These are phyloP conservation scores for Nemania sp. DNA, from an alignment of 2,329 filamentous ascomycete species.

Conservation along the genomic window DNA sequence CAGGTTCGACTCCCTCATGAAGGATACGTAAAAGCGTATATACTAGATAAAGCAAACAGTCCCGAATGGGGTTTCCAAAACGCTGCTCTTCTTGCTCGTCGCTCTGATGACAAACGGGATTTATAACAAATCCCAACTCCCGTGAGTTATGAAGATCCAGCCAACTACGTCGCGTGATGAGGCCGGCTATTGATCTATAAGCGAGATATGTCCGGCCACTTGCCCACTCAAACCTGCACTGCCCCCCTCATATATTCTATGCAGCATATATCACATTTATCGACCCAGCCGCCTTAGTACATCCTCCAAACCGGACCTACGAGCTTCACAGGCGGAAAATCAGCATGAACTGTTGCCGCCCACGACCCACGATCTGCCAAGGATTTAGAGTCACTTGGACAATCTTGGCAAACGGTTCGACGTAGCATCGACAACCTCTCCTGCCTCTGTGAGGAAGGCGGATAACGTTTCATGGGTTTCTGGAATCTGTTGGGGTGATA, in stretches of 20 bases:
- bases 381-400: conserved; percentile 9
- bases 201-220: not conserved
- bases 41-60: not conserved
- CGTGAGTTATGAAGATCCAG: not conserved
- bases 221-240: not conserved
- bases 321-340: not conserved
- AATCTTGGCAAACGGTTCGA: not conserved
- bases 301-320: not conserved
- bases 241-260: not conserved
- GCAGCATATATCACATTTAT: conserved; percentile 15
- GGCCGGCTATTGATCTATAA: conserved; percentile 2
- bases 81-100: no score
- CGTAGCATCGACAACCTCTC: conserved; percentile 1
- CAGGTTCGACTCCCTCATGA: not conserved
- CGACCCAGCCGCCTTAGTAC: conserved; percentile 1
- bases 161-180: not conserved
- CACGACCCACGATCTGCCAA: conserved; percentile 15
- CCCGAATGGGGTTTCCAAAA: not conserved
- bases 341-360: conserved; percentile 3
- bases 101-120: no score
- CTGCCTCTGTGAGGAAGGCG: conserved; percentile 18
- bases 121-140: not conserved
- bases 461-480: not conserved
- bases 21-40: not conserved
- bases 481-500: conserved; percentile 13